Evolutionary conservation across 257 asterid genomes (phyloP), one percentile per base, ranked within the genome.

Genomic region (Nicotiana sylvestris): DNA sequence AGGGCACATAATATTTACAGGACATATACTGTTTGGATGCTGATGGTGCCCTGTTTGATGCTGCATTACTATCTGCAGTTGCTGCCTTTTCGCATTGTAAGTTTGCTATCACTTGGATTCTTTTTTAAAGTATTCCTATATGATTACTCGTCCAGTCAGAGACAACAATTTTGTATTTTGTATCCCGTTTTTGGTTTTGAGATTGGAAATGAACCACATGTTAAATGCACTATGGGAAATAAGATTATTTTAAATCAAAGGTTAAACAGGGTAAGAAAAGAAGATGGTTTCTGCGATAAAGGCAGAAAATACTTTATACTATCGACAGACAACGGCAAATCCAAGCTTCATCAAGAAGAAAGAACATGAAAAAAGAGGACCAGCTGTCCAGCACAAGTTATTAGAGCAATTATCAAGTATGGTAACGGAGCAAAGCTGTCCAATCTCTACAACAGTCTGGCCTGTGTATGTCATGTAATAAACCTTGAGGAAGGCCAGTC

Each of bases 1-100:
- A 43, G 55, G 57, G n/a, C 62, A 53, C 51, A 51, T 66, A 12
- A 81, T 53, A 21, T 10, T 66, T 81, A 87, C 97, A 96, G 98
- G 97, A 96, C 83, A 90, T 96, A 78, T 94, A 96, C 89, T 96
- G 99, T 86, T 87, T 96, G 93, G 95, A 94, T 88, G 98, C 98
- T 69, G 98, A 96, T 77, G 99, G 99, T 43, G 90, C 98, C 77
- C 97, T 96, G 84, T 93, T 96, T 81, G 99, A 96, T 81, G 95
- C 98, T 62, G 98, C 98, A 57, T 87, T 96, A 87, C 97, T 96
- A 78, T 90, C 98, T 85, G 95, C 98, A 3, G 96, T 96, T 87
- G 98, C 93, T 53, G 97, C 99, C 60, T 91, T 96, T 90, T 91
- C 95, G 4, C 94, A 94, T 87, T 88, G 98, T 94, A 84, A 87